These are phyloP conservation scores for Ricinus communis DNA, from an alignment of 345 rosid genomes.

Conservation along the genomic window DNA sequence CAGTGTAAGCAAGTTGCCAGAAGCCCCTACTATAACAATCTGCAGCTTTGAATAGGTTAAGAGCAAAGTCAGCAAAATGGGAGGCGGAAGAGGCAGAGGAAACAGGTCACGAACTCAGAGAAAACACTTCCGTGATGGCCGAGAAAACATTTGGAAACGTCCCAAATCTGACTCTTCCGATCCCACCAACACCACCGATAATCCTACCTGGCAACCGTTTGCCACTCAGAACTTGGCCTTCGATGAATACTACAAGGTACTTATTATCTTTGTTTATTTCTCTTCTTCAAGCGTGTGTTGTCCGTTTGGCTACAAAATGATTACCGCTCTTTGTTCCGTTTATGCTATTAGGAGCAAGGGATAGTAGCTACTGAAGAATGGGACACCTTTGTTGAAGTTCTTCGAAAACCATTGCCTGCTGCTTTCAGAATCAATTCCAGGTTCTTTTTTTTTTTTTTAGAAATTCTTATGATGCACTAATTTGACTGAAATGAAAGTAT, in stretches of 20 bases:
- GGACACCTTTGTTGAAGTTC: slow-evolving; percentile 68
- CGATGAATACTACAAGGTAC: slow-evolving; percentile 86
- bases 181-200: slow-evolving; percentile 25
- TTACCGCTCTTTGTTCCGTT: neutral
- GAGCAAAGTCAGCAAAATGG: slow-evolving; percentile 4
- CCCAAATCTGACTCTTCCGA: slow-evolving; percentile 49
- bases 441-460: slow-evolving; percentile 23
- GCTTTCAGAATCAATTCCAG: slow-evolving; percentile 93
- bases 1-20: no score
- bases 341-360: slow-evolving; percentile 62
- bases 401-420: slow-evolving; percentile 87
- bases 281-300: neutral
- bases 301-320: neutral
- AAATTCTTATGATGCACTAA: neutral
- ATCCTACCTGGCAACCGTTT: slow-evolving; percentile 55
- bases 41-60: no score
- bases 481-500: neutral
- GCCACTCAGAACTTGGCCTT: slow-evolving; percentile 64
- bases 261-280: no score
- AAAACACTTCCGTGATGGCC: slow-evolving; percentile 59
- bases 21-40: no score
- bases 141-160: slow-evolving; percentile 71
- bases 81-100: slow-evolving; percentile 59
- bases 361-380: slow-evolving; percentile 74
- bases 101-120: slow-evolving; percentile 61